Conservation (phyloP, 257 asterid genomes). For the Solanum lycopersicoides region DNA sequence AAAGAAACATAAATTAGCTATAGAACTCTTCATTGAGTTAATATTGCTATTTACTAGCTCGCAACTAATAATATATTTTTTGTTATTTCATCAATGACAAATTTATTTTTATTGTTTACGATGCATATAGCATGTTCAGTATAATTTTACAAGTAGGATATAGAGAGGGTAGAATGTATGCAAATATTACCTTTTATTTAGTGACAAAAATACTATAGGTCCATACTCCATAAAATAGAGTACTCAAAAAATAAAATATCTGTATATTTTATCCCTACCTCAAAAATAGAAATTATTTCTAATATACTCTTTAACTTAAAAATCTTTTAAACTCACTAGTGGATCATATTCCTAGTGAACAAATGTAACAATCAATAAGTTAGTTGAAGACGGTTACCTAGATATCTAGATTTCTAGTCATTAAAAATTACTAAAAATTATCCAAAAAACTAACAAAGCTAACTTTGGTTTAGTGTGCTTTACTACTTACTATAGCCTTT, state of each 20-base stretch:
- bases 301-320: not conserved
- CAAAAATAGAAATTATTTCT: not conserved
- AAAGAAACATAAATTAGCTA: not conserved
- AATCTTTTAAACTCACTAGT: not conserved
- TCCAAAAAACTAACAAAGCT: not conserved
- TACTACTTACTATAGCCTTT: not conserved
- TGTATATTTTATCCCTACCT: not conserved
- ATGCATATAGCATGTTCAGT: too few species aligned
- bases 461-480: not conserved
- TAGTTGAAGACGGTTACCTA: slow-evolving; percentile 40
- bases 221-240: not conserved
- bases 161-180: accelerated
- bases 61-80: not conserved
- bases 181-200: not conserved
- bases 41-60: not conserved
- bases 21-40: not conserved
- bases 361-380: not conserved
- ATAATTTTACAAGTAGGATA: too few species aligned
- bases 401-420: slow-evolving; percentile 15
- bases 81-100: accelerated
- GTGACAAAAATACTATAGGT: not conserved
- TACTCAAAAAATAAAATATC: too few species aligned
- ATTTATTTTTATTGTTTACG: too few species aligned
- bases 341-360: not conserved
- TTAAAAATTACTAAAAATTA: not conserved